Evolutionary conservation across 495 filamentous ascomycete species (phyloP).

Genomic region (Penicillium bovifimosum): DNA sequence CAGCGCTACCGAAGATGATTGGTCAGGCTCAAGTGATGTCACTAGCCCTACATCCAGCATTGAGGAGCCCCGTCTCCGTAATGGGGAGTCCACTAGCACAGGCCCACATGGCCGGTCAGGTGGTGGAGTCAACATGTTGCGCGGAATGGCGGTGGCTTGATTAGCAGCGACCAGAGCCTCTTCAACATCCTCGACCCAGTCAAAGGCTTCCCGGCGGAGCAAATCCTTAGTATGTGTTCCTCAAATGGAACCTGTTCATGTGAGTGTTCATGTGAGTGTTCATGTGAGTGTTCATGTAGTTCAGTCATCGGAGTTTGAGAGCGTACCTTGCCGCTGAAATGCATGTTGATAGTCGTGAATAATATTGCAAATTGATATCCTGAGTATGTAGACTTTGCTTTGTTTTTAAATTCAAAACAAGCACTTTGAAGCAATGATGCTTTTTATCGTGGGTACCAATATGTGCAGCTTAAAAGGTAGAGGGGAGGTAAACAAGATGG

Average conservation of each 20-base stretch:
- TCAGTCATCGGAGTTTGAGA: background rate
- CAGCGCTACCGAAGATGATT: too few relatives aligned
- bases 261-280: background rate
- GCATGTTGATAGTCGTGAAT: background rate
- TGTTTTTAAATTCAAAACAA: too few relatives aligned
- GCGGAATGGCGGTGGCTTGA: background rate
- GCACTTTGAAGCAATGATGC: too few relatives aligned
- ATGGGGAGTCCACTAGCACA: background rate
- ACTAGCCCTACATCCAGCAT: too few relatives aligned
- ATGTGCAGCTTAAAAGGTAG: background rate
- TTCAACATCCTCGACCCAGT: conserved; percentile 14
- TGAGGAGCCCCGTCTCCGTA: background rate
- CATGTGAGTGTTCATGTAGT: too few relatives aligned
- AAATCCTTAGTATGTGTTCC: background rate
- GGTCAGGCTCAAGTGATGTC: background rate
- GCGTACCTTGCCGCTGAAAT: background rate
- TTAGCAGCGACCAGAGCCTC: background rate
- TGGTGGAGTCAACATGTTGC: background rate
- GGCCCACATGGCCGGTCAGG: background rate
- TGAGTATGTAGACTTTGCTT: too few relatives aligned
- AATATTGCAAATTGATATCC: too few relatives aligned
- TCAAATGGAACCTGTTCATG: background rate
- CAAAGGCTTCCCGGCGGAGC: conserved; percentile 2
- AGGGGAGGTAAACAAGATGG: background rate
- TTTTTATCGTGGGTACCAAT: too few relatives aligned